Conservation (phyloP, 495 filamentous ascomycete genomes). For the Amniculicola lignicola region DNA sequence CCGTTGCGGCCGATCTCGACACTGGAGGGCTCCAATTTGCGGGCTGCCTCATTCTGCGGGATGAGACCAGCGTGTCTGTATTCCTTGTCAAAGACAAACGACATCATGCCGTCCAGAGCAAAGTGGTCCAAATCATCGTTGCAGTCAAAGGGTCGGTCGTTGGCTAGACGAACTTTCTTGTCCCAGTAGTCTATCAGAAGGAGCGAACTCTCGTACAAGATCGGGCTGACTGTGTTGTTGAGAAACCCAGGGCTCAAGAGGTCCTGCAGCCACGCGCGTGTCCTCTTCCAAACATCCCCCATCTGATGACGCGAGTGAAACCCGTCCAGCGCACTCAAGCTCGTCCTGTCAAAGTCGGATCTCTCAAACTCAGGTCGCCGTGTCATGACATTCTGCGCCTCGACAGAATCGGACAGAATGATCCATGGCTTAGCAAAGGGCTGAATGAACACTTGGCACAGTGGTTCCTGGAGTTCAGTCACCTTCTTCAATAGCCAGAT, state of each 20-base stretch:
- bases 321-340: neutral
- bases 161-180: neutral
- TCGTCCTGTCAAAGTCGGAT: neutral
- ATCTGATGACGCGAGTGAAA: neutral
- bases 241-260: conserved; percentile 2
- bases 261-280: neutral
- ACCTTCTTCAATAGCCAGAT: conserved; percentile 7
- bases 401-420: too few species aligned
- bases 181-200: neutral
- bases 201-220: neutral
- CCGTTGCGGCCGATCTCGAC: too few species aligned
- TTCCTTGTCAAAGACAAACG: too few species aligned
- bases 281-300: neutral
- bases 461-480: neutral
- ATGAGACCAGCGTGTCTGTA: too few species aligned
- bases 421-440: conserved; percentile 8
- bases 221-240: conserved; percentile 3
- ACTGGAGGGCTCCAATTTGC: too few species aligned
- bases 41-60: too few species aligned
- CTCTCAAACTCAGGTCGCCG: too few species aligned
- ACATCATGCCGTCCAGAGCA: neutral
- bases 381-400: too few species aligned
- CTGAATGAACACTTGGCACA: conserved; percentile 6
- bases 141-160: neutral
- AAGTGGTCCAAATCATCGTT: neutral